Evolutionary conservation across 2,329 filamentous ascomycete genomes (phyloP).

Genomic region (Aspergillus sp.): DNA sequence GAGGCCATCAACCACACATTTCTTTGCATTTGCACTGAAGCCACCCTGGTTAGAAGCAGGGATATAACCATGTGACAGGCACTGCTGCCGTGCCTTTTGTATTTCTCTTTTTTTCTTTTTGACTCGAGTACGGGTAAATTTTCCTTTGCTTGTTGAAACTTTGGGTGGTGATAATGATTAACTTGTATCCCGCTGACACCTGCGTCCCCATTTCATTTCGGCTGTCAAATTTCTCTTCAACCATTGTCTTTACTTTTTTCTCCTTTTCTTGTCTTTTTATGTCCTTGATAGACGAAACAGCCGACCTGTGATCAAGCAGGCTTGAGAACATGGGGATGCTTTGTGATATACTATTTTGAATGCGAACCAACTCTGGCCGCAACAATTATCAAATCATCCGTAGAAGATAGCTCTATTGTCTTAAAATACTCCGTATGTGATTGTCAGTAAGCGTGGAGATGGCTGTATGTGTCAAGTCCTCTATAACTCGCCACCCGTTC

Average conservation of each 20-base stretch:
- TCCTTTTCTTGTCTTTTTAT: constrained; percentile 12
- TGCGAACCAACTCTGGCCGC: no score
- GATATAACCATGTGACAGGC: constrained; percentile 6
- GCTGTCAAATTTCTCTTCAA: constrained; percentile 8
- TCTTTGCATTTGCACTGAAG: no score
- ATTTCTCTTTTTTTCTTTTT: constrained; percentile 7
- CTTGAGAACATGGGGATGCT: constrained; percentile 18
- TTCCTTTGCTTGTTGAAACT: constrained; percentile 6
- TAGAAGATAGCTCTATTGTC: no score
- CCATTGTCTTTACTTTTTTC: constrained; percentile 6
- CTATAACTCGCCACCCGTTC: no score
- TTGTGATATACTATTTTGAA: constrained; percentile 8
- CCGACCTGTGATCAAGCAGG: constrained; percentile 19
- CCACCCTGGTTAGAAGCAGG: constrained; percentile 7
- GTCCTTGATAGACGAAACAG: constrained; percentile 8
- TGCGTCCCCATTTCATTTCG: constrained; percentile 6
- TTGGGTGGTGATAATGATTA: constrained; percentile 9
- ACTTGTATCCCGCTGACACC: constrained; percentile 5
- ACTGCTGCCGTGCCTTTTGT: background rate
- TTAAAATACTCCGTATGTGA: no score
- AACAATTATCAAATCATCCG: no score
- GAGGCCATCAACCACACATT: no score
- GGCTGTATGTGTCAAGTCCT: no score
- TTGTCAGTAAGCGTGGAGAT: no score
- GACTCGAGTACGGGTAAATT: constrained; percentile 1